phyloP scores from a whole-genome alignment of 2,329 filamentous ascomycete genomes.

The Hypomyces perniciosus region DNA sequence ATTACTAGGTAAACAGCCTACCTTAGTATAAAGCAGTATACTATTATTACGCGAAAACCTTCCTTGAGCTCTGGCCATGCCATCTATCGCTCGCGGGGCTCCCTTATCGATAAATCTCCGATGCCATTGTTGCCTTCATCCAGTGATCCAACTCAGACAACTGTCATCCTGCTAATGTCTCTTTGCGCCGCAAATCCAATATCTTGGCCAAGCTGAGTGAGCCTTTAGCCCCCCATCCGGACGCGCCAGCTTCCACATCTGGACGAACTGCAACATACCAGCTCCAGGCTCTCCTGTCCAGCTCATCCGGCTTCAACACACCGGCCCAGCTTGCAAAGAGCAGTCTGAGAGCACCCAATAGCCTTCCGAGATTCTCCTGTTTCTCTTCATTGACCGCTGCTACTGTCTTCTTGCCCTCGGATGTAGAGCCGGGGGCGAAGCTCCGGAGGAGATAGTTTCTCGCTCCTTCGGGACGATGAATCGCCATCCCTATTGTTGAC shows the following conservation, averaged over 20 bases:
- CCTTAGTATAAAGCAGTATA: too few relatives aligned
- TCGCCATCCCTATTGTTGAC: constrained; percentile 53
- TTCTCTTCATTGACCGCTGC: constrained; percentile 53
- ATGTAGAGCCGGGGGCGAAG: constrained; percentile 43
- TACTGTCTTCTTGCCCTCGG: constrained; percentile 42
- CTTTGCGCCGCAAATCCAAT: constrained; percentile 45
- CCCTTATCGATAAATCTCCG: constrained; percentile 13
- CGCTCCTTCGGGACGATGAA: constrained; percentile 68
- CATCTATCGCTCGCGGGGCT: background rate
- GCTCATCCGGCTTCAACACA: constrained; percentile 56
- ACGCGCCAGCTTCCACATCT: constrained; percentile 65
- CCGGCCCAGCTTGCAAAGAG: constrained; percentile 68
- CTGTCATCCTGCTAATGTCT: background rate
- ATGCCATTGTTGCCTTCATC: background rate
- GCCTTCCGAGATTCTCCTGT: constrained; percentile 60
- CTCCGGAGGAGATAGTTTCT: constrained; percentile 51
- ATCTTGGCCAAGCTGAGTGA: constrained; percentile 61
- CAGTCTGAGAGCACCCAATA: constrained; percentile 66
- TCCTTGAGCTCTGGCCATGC: background rate
- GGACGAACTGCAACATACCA: constrained; percentile 78
- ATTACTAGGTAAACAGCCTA: too few relatives aligned
- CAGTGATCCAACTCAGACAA: background rate
- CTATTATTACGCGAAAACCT: too few relatives aligned
- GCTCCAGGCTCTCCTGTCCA: constrained; percentile 70
- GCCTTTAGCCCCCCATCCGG: constrained; percentile 81